Evolutionary conservation across 345 rosid genomes (phyloP), one percentile per base, ranked within the genome.

Genomic region (Raphanus raphanistrum): DNA sequence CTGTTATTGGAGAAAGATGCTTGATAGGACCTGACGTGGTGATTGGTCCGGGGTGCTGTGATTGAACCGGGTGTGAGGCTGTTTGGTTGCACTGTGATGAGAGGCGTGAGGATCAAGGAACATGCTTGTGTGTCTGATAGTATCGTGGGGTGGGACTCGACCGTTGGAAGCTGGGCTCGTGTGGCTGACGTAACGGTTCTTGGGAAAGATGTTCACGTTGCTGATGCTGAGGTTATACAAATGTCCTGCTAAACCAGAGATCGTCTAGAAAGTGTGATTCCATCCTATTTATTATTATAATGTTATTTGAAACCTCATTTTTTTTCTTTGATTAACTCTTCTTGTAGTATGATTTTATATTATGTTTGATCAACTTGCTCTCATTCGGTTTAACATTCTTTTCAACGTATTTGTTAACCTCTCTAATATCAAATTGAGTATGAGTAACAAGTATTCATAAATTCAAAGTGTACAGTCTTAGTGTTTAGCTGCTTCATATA

Each of bases 11-110:
- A 29, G 94, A 91, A 66, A 87, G 92, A 10, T 93, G 98, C 63
- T 76, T 93, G 82, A 91, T 93, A 5, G 98, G 98, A 58, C 98
- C 97, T 0, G 96, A 93, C 70, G 98, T 93, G 9, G 97, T 97
- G 36, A 84, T 93, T 26, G 98, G 98, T 35, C 89, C 96, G 0
- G 92, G 94, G 17, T 93, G 98, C 55, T n/a, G 85, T 91, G 11
- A 88, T 93, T 4, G 98, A 90, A 50, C 68, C 96, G 0, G 97
- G 98, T 41, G 98, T 91, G 59, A 90, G 94, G 68, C 84, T 93
- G 70, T 87, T 93, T 26, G 87, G 90, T 29, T 93, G 96, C 87
- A 89, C 98, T 0, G 87, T 93, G 31, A 91, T 93, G 97, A 87
- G 94, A 0, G 94, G 98, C n/a, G 97, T 83, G 45, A 81, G 90